Conservation (phyloP, 2,329 filamentous ascomycete genomes). For the Cytospora piceae region DNA sequence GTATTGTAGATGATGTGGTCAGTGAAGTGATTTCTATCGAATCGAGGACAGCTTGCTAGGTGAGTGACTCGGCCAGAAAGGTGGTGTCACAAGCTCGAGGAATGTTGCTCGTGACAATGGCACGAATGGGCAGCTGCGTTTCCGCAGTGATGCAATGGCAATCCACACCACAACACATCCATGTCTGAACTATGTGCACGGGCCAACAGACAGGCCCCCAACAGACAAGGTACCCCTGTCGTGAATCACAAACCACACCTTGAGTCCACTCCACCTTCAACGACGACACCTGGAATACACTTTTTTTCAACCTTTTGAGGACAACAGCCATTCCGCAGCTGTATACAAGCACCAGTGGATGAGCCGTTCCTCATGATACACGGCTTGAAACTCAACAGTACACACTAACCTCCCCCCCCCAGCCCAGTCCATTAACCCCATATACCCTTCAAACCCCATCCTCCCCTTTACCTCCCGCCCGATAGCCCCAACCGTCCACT, state of each 20-base stretch:
- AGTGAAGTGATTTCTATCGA: neutral
- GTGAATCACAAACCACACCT: neutral
- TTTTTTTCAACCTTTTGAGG: too few species aligned
- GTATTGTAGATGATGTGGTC: neutral
- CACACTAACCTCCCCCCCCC: too few species aligned
- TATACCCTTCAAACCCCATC: too few species aligned
- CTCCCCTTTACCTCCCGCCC: too few species aligned
- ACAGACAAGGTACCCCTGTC: neutral
- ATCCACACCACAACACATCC: neutral
- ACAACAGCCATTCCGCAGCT: too few species aligned
- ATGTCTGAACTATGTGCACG: neutral
- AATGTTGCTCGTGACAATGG: neutral
- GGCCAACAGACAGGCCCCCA: neutral
- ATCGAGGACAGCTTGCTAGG: neutral
- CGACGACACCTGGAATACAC: too few species aligned
- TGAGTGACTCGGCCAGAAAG: neutral
- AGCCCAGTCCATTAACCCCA: too few species aligned
- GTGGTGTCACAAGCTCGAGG: constrained; percentile 4
- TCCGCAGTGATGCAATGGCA: neutral
- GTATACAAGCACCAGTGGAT: too few species aligned
- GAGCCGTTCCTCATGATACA: too few species aligned
- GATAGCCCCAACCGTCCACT: too few species aligned
- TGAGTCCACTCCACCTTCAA: too few species aligned
- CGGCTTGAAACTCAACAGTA: too few species aligned
- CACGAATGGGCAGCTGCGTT: neutral